Base-by-base conservation (phyloP, 2,329 filamentous ascomycete species). In the Pseudogymnoascus sp. region DNA sequence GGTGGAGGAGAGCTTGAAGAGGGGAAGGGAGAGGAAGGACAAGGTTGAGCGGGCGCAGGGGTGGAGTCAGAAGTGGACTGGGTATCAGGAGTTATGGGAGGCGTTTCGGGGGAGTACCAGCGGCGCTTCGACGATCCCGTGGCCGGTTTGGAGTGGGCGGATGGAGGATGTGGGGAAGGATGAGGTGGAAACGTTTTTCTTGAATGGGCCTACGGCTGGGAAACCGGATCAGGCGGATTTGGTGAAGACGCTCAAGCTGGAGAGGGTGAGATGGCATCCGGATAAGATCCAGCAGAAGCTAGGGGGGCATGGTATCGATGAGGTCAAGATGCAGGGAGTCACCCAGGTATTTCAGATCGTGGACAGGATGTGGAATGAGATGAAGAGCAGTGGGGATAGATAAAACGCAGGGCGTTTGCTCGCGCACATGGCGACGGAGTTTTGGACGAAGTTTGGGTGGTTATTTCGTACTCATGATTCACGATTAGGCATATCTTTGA, bases 201-300 rank as follows among this genome's bases (percentile, higher is more conserved):
- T 77, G 0, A 77, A 80, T 70, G 80, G 80, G n/a, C 79, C 79
- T 6, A 69, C 65, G 5, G 63, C 66, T 59, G 68, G 72, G 49
- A 62, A 71, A 41, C 68, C 71, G 26, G 68, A 65, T n/a, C 64
- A 71, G 49, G 67, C 65, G 8, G 75, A 78, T 63, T 62, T 83
- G 19, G 61, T 75, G 12, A 77, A 80, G 49, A 73, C 82, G 4
- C 78, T 97, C 61, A 96, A 96, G 75, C 78, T 85, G 4, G 94
- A 99, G 78, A 85, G 94, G 60, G 87, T 97, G 16, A 82, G 92
- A 14, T 99, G 94, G 94, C 94, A 99, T 78, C 94, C 94, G 3
- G 94, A 99, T 76, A 99, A 97, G 79, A 89, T 97, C 62, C 91
- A 97, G 78, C 94, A 97, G 76, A 84, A 86, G 61, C 87, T 96